These are phyloP conservation scores for Nidula microcarpa DNA, from an alignment of 768 basidiomycete genomes.

Conservation along the genomic window DNA sequence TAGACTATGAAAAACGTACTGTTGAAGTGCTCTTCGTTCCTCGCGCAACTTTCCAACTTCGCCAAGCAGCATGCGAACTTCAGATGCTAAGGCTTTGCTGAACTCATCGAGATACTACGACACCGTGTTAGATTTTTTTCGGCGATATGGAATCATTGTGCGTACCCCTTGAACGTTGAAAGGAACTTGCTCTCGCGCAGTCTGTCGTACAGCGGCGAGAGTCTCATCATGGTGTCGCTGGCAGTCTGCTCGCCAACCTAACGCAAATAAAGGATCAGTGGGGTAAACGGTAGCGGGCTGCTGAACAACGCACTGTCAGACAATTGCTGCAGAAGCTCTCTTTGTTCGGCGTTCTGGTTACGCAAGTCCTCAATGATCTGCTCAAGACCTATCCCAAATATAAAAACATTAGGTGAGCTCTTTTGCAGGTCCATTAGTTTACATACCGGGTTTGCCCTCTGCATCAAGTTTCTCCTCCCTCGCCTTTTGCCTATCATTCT, in stretches of 20 bases:
- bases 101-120: slow-evolving; percentile 82
- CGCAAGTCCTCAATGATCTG: slow-evolving; percentile 56
- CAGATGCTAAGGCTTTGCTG: slow-evolving; percentile 77
- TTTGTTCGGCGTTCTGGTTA: slow-evolving; percentile 57
- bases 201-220: slow-evolving; percentile 62
- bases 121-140: background rate
- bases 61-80: slow-evolving; percentile 78
- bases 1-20: slow-evolving; percentile 46
- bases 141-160: slow-evolving; percentile 1
- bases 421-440: background rate
- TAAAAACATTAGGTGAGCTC: background rate
- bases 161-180: slow-evolving; percentile 83
- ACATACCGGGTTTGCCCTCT: slow-evolving; percentile 56
- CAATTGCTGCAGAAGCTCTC: slow-evolving; percentile 49
- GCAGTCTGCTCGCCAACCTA: slow-evolving; percentile 70
- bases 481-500: slow-evolving; percentile 42
- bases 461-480: slow-evolving; percentile 52
- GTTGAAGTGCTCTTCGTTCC: slow-evolving; percentile 72
- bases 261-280: slow-evolving; percentile 7
- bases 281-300: background rate
- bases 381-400: slow-evolving; percentile 45
- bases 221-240: slow-evolving; percentile 64
- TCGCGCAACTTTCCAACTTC: slow-evolving; percentile 84
- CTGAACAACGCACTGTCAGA: slow-evolving; percentile 46
- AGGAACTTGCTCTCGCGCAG: slow-evolving; percentile 72